Percentiles rank a stretch among this genome's conserved stretches.
Evolutionary conservation across 2,329 filamentous ascomycete genomes (phyloP).

Genomic region (Ramularia endophylla): DNA sequence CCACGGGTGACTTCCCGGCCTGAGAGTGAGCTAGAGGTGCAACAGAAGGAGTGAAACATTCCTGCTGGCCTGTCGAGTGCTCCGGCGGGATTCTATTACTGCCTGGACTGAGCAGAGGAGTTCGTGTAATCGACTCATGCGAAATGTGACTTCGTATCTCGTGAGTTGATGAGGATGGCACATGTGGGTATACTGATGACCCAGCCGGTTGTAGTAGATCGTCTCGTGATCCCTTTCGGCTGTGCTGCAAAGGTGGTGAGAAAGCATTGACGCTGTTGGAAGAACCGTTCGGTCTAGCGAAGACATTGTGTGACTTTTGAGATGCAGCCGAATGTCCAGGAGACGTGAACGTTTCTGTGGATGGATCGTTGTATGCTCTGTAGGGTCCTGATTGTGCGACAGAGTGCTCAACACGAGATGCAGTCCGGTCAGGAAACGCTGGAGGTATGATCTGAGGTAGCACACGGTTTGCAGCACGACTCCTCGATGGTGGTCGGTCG

Average conservation of each 20-base stretch:
- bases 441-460: conserved; percentile 1
- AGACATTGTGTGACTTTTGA: not conserved
- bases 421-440: too few species aligned
- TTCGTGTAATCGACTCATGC: too few species aligned
- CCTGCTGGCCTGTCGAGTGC: not conserved
- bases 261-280: conserved; percentile 13
- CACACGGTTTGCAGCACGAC: not conserved
- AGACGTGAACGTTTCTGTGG: conserved; percentile 7
- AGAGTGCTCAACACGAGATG: too few species aligned
- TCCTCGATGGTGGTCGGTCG: not conserved
- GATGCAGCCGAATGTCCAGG: conserved; percentile 5
- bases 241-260: conserved; percentile 8
- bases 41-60: conserved; percentile 7
- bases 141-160: too few species aligned
- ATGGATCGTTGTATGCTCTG: too few species aligned
- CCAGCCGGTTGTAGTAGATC: conserved; percentile 6
- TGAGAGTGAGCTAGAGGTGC: conserved; percentile 11
- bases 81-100: too few species aligned
- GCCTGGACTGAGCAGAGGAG: too few species aligned
- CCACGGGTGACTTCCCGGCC: conserved; percentile 14
- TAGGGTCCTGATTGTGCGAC: too few species aligned
- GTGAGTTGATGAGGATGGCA: conserved; percentile 10
- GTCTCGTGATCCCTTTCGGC: conserved; percentile 17
- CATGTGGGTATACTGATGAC: conserved; percentile 5
- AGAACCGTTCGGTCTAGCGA: conserved; percentile 14